Percentiles rank a stretch among this genome's conserved stretches.
Evolutionary conservation across 208 protist species (phyloP).

Genomic region (Polymyxa betae): DNA sequence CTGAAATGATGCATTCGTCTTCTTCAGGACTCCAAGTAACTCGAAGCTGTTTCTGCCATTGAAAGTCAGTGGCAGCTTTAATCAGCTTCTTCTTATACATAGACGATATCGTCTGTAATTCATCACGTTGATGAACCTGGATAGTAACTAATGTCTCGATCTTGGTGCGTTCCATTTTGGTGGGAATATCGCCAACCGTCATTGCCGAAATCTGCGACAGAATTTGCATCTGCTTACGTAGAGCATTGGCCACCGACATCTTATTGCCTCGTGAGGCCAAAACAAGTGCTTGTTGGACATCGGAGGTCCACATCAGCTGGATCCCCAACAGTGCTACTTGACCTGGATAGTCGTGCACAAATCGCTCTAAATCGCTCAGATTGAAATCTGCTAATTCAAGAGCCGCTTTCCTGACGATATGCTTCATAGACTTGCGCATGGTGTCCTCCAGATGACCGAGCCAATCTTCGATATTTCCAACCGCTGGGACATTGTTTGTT

Average conservation of each 20-base stretch:
- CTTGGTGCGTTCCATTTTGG: conserved; percentile 70
- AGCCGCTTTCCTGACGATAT: conserved; percentile 67
- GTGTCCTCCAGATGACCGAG: conserved; percentile 69
- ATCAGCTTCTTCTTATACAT: conserved; percentile 59
- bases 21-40: conserved; percentile 80
- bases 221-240: conserved; percentile 65
- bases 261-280: conserved; percentile 66
- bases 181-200: conserved; percentile 63
- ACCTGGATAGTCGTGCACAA: conserved; percentile 85
- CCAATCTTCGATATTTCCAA: conserved; percentile 80
- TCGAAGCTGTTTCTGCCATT: conserved; percentile 81
- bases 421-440: conserved; percentile 73
- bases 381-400: conserved; percentile 55
- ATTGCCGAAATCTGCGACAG: conserved; percentile 62
- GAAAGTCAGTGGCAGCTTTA: conserved; percentile 72
- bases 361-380: conserved; percentile 65
- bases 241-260: conserved; percentile 56
- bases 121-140: conserved; percentile 81
- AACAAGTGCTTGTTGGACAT: conserved; percentile 87
- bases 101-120: conserved; percentile 71
- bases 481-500: conserved; percentile 65
- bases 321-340: conserved; percentile 85
- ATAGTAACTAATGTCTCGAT: conserved; percentile 82
- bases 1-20: conserved; percentile 72
- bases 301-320: conserved; percentile 92